Evolutionary conservation across 805 yeast genomes (phyloP).

Genomic region (Yamadazyma laniorum): DNA sequence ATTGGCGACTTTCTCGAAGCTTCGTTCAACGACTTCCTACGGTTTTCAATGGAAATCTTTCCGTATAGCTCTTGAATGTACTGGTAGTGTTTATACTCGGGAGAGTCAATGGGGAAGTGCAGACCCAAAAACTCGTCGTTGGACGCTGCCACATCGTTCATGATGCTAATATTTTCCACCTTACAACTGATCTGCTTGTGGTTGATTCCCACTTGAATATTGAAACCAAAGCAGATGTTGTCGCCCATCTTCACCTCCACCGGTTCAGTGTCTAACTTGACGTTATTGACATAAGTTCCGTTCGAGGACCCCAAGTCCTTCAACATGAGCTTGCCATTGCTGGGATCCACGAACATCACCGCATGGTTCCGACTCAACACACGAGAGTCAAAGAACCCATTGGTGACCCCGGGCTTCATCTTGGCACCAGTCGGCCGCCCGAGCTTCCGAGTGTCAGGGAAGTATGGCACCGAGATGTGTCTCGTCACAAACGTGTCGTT

Average conservation of each 20-base stretch:
- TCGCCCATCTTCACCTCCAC: slow-evolving; percentile 76
- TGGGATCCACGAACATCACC: slow-evolving; percentile 70
- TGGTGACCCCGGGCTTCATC: slow-evolving; percentile 59
- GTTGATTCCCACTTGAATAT: slow-evolving; percentile 63
- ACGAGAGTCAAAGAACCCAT: slow-evolving; percentile 92
- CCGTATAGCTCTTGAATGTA: slow-evolving; percentile 32
- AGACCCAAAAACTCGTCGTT: slow-evolving; percentile 4
- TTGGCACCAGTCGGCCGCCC: slow-evolving; percentile 85
- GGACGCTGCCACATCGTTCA: slow-evolving; percentile 27
- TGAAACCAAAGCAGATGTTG: slow-evolving; percentile 89
- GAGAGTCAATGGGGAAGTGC: slow-evolving; percentile 17
- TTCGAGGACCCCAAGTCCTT: slow-evolving; percentile 88
- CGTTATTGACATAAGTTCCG: slow-evolving; percentile 88
- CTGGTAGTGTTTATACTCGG: slow-evolving; percentile 34
- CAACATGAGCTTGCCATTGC: slow-evolving; percentile 64
- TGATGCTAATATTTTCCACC: slow-evolving; percentile 69
- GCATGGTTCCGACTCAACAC: slow-evolving; percentile 95
- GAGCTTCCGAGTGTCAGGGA: slow-evolving; percentile 78
- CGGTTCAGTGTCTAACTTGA: slow-evolving; percentile 59
- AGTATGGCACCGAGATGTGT: slow-evolving; percentile 71
- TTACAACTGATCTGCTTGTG: slow-evolving; percentile 86
- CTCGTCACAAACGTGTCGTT: slow-evolving; percentile 83
- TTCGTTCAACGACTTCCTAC: background rate
- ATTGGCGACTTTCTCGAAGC: slow-evolving; percentile 1
- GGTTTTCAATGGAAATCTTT: slow-evolving; percentile 8